A percentile compares a stretch with the other conserved stretches of the same genome.
Conservation (phyloP, 257 asterid genomes). For the Schizonepeta tenuifolia region DNA sequence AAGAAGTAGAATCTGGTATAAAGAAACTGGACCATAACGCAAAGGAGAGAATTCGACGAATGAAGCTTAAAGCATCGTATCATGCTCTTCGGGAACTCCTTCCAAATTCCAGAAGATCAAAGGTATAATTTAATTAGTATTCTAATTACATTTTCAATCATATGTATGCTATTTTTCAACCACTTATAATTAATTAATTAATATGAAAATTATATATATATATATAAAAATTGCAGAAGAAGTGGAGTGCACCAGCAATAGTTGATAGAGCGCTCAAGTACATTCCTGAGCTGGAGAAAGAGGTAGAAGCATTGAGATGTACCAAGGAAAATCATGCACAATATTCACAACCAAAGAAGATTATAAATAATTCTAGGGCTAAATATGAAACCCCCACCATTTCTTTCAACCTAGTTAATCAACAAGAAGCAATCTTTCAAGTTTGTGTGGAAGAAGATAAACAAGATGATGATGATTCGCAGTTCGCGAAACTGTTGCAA, state of each 20-base stretch:
- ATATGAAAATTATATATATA: no score
- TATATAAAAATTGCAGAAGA: conserved; percentile 37
- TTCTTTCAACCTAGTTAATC: conserved; percentile 32
- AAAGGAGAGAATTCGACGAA: conserved; percentile 51
- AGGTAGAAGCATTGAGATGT: conserved; percentile 32
- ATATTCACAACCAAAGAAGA: conserved; percentile 16
- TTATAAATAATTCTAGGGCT: neutral
- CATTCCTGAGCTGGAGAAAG: conserved; percentile 50
- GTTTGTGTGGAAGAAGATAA: conserved; percentile 32
- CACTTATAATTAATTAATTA: no score
- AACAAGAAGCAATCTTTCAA: conserved; percentile 45
- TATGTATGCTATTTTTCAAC: no score
- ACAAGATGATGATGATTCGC: neutral
- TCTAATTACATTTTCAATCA: no score
- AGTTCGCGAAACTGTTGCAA: conserved; percentile 30
- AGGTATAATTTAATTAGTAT: conserved; percentile 29
- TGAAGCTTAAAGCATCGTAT: conserved; percentile 53
- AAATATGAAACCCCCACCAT: conserved; percentile 11
- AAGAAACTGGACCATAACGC: conserved; percentile 56
- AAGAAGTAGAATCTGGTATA: neutral
- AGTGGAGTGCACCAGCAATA: conserved; percentile 53
- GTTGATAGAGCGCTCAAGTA: conserved; percentile 45
- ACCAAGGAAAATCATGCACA: conserved; percentile 29
- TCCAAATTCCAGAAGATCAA: conserved; percentile 51
- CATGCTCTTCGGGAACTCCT: conserved; percentile 48